Evolutionary conservation across 331 rosid species (phyloP), one percentile per base, ranked within the genome.

Genomic region (Malus hybrid): DNA sequence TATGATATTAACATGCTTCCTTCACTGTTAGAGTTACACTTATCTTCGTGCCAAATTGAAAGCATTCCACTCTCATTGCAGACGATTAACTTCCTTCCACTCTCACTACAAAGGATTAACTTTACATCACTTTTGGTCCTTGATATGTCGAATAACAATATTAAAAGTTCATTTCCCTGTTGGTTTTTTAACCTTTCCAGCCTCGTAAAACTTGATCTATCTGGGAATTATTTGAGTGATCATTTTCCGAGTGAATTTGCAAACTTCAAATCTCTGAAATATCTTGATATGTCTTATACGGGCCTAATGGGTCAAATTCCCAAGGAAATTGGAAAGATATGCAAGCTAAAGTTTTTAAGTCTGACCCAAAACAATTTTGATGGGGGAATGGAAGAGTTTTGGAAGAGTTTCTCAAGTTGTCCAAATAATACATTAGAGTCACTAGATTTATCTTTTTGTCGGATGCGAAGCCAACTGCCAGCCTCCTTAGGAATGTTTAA

Each of bases 281-380:
- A 27, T 3, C 72, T 69, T 68, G 15, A 0, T 24, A 7, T 68
- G 2, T 7, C 34, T 15, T 0, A 0, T 2, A 69, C 5, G 2
- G 33, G 3, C 13, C 5, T 46, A 12, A 4, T 0, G 0, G 29
- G 46, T 69, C 73, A 9, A 50, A 69, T 69, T 70, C 31, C 74
- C 29, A 3, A 10, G 2, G 1, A 1, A 15, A 24, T 70, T 52
- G 46, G 48, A 18, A 52, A 7, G 0, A 5, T 70, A 1, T 70
- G 74, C 46, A n/a, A 16, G 4, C 74, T 52, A 18, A 70, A 1
- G 5, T 52, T 9, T 0, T 70, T 52, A 11, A 7, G n/a, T 31
- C 46, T 70, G 19, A 0, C 22, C 0, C 0, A 0, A 0, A 70
- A 52, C 19, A 0, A 1, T 2, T 29, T 50, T 22, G 6, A 31